Evolutionary conservation across 768 basidiomycete genomes (phyloP), one percentile per base, ranked within the genome.

Genomic region (Xerocomus spinulosus): DNA sequence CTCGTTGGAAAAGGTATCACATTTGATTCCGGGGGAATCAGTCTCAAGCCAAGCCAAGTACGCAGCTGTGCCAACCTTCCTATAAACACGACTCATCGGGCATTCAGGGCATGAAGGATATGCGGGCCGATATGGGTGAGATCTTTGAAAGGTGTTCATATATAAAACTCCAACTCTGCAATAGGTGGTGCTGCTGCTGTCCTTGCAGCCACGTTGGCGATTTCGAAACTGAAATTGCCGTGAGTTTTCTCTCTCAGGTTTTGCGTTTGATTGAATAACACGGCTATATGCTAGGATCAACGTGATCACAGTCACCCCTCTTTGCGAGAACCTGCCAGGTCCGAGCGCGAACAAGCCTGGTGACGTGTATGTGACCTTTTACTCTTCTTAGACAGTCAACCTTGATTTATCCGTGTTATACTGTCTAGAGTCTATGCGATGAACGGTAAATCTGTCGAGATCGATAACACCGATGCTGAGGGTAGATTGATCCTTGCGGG

Each of bases 1-100:
- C 74, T 90, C 50, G 87, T 93, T 30, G 91, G 91, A 26, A 92
- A 93, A 63, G 91, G 91, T 51, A 83, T 93, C 61, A 92, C 90
- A 14, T 94, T 93, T 54, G 90, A 94, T 66, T 81, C 82, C 3
- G 90, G 90, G 73, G 89, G 89, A 55, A 92, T 92, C 66, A 86
- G 84, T 49, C 69, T 94, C 66, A 93, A 93, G 68, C 81, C 87
- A n/a, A 61, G 75, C 28, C 74, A 75, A 28, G 87, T 83, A 51
- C 57, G 79, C 73, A 6, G 5, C 34, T 37, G 44, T 42, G 35
- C 17, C 41, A 17, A 5, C 18, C 2, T 15, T 26, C 5, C 14
- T 17, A 4, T 28, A 26, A 15, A 18, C 13, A 15, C 44, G 13
- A 50, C 44, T 12, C 10, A 43, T 45, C 14, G 38, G 45, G n/a